A percentile compares a stretch with the other conserved stretches of the same genome.
Conservation (phyloP, 441 rosid species). For the Sinapis alba region DNA sequence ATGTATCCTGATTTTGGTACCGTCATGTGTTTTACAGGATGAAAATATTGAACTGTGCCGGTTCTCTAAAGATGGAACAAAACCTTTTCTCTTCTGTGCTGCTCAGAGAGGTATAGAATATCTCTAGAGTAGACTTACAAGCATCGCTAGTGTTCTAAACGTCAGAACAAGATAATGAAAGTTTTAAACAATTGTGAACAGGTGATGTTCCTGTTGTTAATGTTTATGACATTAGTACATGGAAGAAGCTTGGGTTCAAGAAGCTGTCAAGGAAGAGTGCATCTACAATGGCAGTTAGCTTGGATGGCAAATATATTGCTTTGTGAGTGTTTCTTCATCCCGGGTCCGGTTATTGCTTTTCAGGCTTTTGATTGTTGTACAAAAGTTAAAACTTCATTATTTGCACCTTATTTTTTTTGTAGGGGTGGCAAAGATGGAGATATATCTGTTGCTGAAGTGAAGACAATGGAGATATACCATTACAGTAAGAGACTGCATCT, state of each 20-base stretch:
- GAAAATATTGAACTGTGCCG: conserved; percentile 86
- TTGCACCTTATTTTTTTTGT: conserved; percentile 1
- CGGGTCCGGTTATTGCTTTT: not conserved
- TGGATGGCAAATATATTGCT: conserved; percentile 94
- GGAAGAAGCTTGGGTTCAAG: conserved; percentile 93
- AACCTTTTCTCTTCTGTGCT: conserved; percentile 87
- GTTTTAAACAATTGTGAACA: conserved; percentile 40
- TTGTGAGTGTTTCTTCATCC: conserved; percentile 55
- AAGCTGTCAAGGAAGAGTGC: conserved; percentile 84
- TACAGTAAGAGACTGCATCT: conserved; percentile 89
- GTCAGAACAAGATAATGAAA: conserved; percentile 17
- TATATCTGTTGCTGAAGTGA: conserved; percentile 74
- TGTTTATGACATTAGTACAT: conserved; percentile 89
- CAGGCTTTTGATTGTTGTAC: not conserved
- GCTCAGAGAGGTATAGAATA: conserved; percentile 64
- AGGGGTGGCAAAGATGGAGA: conserved; percentile 98
- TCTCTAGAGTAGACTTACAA: not conserved
- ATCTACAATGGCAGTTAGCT: conserved; percentile 80
- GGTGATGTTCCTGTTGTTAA: conserved; percentile 72
- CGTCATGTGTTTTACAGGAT: conserved; percentile 58
- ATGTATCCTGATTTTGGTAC: not conserved
- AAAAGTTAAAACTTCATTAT: not conserved
- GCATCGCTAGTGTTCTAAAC: not conserved
- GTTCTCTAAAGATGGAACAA: conserved; percentile 92
- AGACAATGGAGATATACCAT: conserved; percentile 88